These are phyloP conservation scores for Leccinum ochraceum DNA, from an alignment of 768 basidiomycete genomes.

Conservation along the genomic window DNA sequence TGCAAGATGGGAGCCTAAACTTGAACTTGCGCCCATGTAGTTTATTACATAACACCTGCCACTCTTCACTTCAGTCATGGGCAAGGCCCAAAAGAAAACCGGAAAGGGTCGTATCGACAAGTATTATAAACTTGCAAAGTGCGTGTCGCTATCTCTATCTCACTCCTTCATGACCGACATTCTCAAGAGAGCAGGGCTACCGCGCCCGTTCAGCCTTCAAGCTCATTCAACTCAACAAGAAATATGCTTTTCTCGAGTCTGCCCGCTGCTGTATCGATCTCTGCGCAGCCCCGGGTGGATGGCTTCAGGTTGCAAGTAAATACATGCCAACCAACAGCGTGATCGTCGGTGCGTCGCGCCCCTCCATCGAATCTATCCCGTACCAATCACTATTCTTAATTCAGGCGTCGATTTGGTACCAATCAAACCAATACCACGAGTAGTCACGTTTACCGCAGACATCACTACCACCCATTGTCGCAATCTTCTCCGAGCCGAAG, in stretches of 20 bases:
- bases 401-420: slow-evolving; percentile 93
- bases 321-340: slow-evolving; percentile 93
- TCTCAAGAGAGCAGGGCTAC: slow-evolving; percentile 91
- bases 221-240: slow-evolving; percentile 92
- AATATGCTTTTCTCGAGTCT: slow-evolving; percentile 85
- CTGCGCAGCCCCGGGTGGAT: slow-evolving; percentile 98
- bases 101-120: slow-evolving; percentile 96
- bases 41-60: not conserved
- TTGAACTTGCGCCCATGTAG: not conserved
- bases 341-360: slow-evolving; percentile 70
- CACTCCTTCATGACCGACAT: slow-evolving; percentile 8
- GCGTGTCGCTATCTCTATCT: slow-evolving; percentile 10
- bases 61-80: slow-evolving; percentile 44
- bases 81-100: slow-evolving; percentile 89
- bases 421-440: slow-evolving; percentile 93
- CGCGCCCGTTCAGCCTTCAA: slow-evolving; percentile 99
- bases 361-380: not conserved
- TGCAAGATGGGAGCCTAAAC: not conserved
- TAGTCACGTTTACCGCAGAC: slow-evolving; percentile 89
- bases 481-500: slow-evolving; percentile 76
- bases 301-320: slow-evolving; percentile 98
- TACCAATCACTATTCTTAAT: slow-evolving; percentile 12
- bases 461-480: slow-evolving; percentile 96
- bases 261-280: slow-evolving; percentile 95
- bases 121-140: slow-evolving; percentile 97